These are phyloP conservation scores for Galerina sulciceps DNA, from an alignment of 768 basidiomycete genomes.

Conservation along the genomic window DNA sequence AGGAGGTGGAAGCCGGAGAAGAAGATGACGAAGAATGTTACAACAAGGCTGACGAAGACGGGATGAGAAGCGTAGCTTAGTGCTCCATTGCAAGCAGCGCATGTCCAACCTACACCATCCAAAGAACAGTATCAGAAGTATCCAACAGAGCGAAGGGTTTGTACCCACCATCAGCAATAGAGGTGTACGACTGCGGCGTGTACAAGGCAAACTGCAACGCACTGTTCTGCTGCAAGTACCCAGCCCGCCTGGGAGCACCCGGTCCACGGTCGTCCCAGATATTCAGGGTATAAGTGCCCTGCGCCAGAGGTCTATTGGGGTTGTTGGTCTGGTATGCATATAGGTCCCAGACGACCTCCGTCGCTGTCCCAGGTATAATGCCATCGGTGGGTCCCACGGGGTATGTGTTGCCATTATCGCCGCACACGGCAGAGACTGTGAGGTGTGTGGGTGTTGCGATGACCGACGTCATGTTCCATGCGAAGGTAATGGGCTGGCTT, in stretches of 20 bases:
- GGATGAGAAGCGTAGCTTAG: constrained; percentile 49
- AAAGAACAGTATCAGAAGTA: not conserved
- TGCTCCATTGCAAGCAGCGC: constrained; percentile 50
- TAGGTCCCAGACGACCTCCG: constrained; percentile 79
- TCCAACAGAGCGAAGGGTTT: not conserved
- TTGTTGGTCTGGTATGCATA: constrained; percentile 71
- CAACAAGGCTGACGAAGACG: constrained; percentile 55
- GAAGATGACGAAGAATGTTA: constrained; percentile 65
- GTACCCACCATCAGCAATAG: constrained; percentile 44
- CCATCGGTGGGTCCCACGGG: constrained; percentile 82
- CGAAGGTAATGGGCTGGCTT: constrained; percentile 79
- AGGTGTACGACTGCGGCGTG: constrained; percentile 73
- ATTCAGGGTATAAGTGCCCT: constrained; percentile 75
- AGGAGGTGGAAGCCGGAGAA: constrained; percentile 68
- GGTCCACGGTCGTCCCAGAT: constrained; percentile 86
- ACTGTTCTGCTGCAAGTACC: constrained; percentile 71
- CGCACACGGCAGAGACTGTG: constrained; percentile 78
- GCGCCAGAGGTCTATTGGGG: constrained; percentile 70
- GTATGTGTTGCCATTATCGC: constrained; percentile 86
- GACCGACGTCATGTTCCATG: constrained; percentile 86
- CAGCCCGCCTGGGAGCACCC: constrained; percentile 57
- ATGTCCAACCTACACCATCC: constrained; percentile 57
- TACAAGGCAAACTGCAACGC: constrained; percentile 85
- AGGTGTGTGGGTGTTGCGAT: constrained; percentile 72
- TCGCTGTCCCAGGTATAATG: constrained; percentile 70